Evolutionary conservation across 352 stramenopile genomes (phyloP), one percentile per base, ranked within the genome.

Genomic region (Phytophthora cactorum): DNA sequence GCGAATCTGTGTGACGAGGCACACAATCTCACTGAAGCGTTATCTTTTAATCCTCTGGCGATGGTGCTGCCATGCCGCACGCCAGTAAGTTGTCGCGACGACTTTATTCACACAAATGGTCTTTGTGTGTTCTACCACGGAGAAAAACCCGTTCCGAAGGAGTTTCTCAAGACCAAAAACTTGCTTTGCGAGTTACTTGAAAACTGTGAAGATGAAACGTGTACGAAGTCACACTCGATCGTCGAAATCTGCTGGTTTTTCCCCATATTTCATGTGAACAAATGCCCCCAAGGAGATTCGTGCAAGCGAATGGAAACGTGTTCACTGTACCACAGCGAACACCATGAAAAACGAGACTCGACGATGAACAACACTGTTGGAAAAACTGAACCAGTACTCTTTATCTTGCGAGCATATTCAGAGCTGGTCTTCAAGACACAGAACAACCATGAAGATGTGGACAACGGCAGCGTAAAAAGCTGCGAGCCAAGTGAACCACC

Each of bases 121-220:
- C 28, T 52, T 5, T 52, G 45, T 52, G 12, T 52, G 10, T 52
- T 34, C 22, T 10, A 52, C 45, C 45, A 52, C 45, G 45, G 45
- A 11, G 11, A 52, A 7, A 31, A 31, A 34, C 10, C 22, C 14
- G 45, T 52, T 34, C 28, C 45, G 8, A 52, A 52, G 10, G 25
- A 52, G 22, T 52, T 52, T 52, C 45, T 32, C 22, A 52, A 52
- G 45, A 31, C 28, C 2, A 52, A 52, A 27, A 28, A 31, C 15
- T 34, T 52, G 45, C 14, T 52, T 8, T 52, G 45, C 45, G 45
- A 52, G 45, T 34, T 17, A 34, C 22, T 32, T 4, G 45, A 43
- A 4, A 43, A 43, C 3, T 43, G 36, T n/a, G 12, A n/a, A 12
- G 36, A 43, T 9, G 36, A 43, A n/a, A 43, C 36, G 2, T 43